These are phyloP conservation scores for Xenoacremonium recifei DNA, from an alignment of 2,329 filamentous ascomycete genomes.

Conservation along the genomic window DNA sequence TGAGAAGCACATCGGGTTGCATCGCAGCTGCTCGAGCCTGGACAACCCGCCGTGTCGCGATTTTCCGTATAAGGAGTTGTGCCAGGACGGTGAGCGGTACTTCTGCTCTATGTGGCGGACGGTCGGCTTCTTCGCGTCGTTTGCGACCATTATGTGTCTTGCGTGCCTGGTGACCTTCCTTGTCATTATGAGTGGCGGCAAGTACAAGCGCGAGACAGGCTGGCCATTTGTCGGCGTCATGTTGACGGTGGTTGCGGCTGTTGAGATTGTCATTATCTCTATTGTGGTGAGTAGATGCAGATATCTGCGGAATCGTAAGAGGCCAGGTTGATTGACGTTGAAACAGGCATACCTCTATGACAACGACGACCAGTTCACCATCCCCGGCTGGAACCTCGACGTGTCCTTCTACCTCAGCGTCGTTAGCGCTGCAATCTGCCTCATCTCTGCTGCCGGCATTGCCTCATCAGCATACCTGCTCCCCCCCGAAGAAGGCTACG, in stretches of 20 bases:
- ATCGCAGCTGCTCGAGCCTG: constrained; percentile 74
- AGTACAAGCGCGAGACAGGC: constrained; percentile 74
- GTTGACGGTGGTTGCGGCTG: constrained; percentile 61
- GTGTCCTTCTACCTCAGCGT: constrained; percentile 73
- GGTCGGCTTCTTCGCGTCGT: constrained; percentile 83
- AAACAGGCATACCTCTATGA: constrained; percentile 77
- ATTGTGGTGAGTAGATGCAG: constrained; percentile 66
- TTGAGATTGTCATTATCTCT: constrained; percentile 75
- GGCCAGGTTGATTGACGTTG: background rate
- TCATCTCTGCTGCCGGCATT: constrained; percentile 57
- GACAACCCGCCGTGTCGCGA: constrained; percentile 57
- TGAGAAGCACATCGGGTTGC: constrained; percentile 70
- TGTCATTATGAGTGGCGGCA: constrained; percentile 75
- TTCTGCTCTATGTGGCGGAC: constrained; percentile 94
- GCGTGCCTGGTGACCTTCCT: constrained; percentile 77
- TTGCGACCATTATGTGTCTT: constrained; percentile 78
- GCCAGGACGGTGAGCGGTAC: constrained; percentile 51
- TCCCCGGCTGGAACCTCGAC: constrained; percentile 77
- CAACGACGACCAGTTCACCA: constrained; percentile 77
- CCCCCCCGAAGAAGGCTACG: constrained; percentile 82
- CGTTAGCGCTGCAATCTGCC: constrained; percentile 51
- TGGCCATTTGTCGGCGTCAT: constrained; percentile 75
- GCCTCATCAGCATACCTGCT: constrained; percentile 66
- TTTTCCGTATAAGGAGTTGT: constrained; percentile 34
- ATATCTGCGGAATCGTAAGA: background rate